A percentile compares a stretch with the other conserved stretches of the same genome.
Conservation (phyloP, 257 asterid genomes). For the Cinchona pubescens region DNA sequence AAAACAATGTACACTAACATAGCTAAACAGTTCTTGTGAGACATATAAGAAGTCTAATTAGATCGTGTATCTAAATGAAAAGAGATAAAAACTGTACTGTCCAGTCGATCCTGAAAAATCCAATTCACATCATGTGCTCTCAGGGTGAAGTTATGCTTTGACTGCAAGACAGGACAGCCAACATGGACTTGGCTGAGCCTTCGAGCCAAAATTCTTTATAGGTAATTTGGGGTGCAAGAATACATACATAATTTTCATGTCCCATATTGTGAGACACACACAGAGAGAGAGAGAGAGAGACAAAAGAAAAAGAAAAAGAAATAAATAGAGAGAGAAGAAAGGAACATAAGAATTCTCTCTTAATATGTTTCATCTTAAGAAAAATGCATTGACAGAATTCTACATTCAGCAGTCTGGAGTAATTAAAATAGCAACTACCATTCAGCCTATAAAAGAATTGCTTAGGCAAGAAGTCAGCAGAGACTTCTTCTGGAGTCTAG, state of each 20-base stretch:
- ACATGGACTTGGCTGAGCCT: not conserved
- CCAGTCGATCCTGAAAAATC: not conserved
- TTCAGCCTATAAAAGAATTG: not conserved
- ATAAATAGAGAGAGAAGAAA: not conserved
- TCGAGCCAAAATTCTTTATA: not conserved
- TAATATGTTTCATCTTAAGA: too few species aligned
- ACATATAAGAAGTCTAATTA: not conserved
- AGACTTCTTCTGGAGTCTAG: too few species aligned
- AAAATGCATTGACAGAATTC: too few species aligned
- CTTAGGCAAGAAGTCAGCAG: not conserved
- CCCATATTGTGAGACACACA: too few species aligned
- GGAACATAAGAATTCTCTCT: too few species aligned
- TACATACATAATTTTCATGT: not conserved
- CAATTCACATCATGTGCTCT: not conserved
- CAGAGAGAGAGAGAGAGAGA: too few species aligned
- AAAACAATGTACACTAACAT: not conserved
- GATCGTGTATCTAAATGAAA: not conserved
- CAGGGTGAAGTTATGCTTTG: not conserved
- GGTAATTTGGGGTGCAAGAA: too few species aligned
- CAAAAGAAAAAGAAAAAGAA: not conserved
- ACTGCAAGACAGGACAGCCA: not conserved
- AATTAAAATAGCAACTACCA: not conserved
- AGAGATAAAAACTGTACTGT: too few species aligned
- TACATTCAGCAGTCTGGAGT: too few species aligned
- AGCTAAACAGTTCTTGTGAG: not conserved